phyloP scores from a whole-genome alignment of 2,329 filamentous ascomycete genomes.

The Aspergillus jensenii region DNA sequence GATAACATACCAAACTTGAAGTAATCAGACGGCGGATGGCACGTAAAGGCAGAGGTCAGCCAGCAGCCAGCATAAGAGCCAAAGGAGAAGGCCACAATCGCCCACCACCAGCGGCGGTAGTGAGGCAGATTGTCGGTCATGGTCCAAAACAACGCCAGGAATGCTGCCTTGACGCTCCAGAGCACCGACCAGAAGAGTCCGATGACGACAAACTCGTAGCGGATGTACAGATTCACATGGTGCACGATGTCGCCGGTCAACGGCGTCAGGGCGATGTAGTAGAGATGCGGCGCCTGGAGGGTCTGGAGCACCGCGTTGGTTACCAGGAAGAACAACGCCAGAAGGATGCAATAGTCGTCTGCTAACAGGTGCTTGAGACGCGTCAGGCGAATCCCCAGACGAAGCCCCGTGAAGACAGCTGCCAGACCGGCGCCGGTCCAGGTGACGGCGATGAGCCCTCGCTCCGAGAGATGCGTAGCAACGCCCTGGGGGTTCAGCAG shows the following conservation, averaged over 20 bases:
- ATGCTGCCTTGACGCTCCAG: constrained; percentile 22
- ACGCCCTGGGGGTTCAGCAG: constrained; percentile 4
- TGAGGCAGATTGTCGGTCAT: constrained; percentile 16
- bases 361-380: constrained; percentile 16
- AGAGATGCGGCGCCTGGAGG: constrained; percentile 20
- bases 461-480: constrained; percentile 13
- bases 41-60: constrained; percentile 18
- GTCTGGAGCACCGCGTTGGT: constrained; percentile 21
- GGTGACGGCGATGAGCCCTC: constrained; percentile 18
- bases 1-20: constrained; percentile 16
- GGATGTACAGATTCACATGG: constrained; percentile 15
- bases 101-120: constrained; percentile 19
- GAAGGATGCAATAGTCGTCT: constrained; percentile 22
- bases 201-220: constrained; percentile 21
- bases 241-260: constrained; percentile 12
- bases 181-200: constrained; percentile 23
- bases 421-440: constrained; percentile 20
- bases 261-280: constrained; percentile 16
- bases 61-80: constrained; percentile 20
- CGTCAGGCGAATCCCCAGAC: constrained; percentile 16
- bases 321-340: constrained; percentile 16
- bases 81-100: constrained; percentile 8
- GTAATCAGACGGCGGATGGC: constrained; percentile 20
- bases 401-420: constrained; percentile 15
- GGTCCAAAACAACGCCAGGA: constrained; percentile 22